Conservation (phyloP, 805 yeast genomes). For the Blastobotrys robertii region DNA sequence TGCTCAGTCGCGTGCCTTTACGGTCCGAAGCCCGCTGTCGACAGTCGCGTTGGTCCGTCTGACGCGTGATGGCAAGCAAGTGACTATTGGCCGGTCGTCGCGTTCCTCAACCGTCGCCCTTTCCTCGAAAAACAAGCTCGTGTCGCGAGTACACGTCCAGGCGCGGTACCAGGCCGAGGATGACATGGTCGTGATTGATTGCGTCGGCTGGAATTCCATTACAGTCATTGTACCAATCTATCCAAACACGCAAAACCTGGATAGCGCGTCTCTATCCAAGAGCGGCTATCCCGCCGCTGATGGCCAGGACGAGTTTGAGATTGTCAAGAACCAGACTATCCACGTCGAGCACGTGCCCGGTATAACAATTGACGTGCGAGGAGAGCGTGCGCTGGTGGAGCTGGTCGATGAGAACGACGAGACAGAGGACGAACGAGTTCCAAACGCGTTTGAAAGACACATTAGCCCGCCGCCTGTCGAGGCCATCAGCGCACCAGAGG, state of each 20-base stretch:
- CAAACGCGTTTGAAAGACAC: background rate
- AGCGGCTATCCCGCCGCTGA: constrained; percentile 11
- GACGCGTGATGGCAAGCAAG: constrained; percentile 29
- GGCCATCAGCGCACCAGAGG: too few species aligned
- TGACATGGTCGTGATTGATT: constrained; percentile 47
- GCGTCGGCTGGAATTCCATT: constrained; percentile 79
- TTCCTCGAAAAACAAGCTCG: constrained; percentile 40
- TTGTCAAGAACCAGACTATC: constrained; percentile 54
- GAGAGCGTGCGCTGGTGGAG: constrained; percentile 47
- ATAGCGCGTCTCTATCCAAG: background rate
- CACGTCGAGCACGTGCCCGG: constrained; percentile 54
- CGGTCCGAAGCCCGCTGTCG: constrained; percentile 29
- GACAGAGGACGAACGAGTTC: constrained; percentile 25
- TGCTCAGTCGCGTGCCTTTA: constrained; percentile 9
- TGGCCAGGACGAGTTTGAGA: constrained; percentile 33
- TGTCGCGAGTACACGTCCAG: constrained; percentile 59
- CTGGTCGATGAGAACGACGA: constrained; percentile 40
- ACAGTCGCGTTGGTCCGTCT: constrained; percentile 33
- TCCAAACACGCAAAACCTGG: constrained; percentile 2
- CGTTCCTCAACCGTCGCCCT: constrained; percentile 43
- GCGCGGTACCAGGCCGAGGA: constrained; percentile 34
- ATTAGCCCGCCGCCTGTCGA: too few species aligned
- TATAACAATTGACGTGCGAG: constrained; percentile 60
- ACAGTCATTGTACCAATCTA: constrained; percentile 50
- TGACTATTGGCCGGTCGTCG: constrained; percentile 62